phyloP scores from a whole-genome alignment of 768 basidiomycete genomes.

The Leccinum subtestaceum region DNA sequence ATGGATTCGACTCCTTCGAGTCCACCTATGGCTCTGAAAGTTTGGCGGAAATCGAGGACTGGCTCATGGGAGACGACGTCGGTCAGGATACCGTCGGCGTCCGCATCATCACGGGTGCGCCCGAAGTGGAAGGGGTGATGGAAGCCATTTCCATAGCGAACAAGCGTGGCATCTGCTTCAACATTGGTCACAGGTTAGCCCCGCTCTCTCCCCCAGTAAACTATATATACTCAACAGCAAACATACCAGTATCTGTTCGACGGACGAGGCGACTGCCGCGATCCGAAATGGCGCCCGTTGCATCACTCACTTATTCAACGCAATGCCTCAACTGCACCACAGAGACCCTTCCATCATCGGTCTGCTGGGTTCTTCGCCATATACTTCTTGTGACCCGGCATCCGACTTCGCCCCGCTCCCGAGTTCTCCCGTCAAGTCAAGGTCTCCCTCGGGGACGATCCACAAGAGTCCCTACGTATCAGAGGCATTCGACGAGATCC shows the following conservation, averaged over 20 bases:
- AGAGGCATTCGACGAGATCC: constrained; percentile 61
- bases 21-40: constrained; percentile 69
- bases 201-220: neutral
- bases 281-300: constrained; percentile 73
- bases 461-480: constrained; percentile 36
- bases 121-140: constrained; percentile 84
- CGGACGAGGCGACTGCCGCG: constrained; percentile 68
- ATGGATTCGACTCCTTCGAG: constrained; percentile 69
- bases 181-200: constrained; percentile 83
- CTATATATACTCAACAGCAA: constrained; percentile 1
- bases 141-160: constrained; percentile 56
- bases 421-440: constrained; percentile 13
- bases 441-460: constrained; percentile 5
- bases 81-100: constrained; percentile 46
- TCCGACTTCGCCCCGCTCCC: constrained; percentile 28
- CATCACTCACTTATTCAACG: constrained; percentile 92
- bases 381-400: constrained; percentile 44
- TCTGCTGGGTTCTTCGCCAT: constrained; percentile 74
- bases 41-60: constrained; percentile 60
- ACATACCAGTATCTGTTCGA: constrained; percentile 60
- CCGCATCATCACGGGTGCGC: constrained; percentile 82
- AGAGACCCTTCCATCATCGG: constrained; percentile 91
- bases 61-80: constrained; percentile 49
- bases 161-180: constrained; percentile 69
- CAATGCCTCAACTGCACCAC: constrained; percentile 88